Base-by-base conservation (phyloP, 345 rosid species). In the Boechera divaricarpa region DNA sequence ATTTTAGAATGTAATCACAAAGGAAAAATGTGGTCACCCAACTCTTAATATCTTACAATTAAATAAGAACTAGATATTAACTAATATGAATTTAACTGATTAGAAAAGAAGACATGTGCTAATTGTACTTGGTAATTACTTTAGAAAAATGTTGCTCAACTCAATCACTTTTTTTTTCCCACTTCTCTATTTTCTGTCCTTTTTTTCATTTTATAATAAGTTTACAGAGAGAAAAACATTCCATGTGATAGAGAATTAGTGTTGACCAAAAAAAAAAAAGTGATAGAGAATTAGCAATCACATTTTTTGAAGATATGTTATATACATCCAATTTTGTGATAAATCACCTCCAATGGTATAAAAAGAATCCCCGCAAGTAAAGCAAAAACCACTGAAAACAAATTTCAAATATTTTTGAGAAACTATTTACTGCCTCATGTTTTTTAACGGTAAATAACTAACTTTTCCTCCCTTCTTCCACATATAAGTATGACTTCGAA, bases 311-410 rank as follows among this genome's bases (percentile, higher is more conserved):
- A 47, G 52, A 47, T n/a, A 7, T 7, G 5, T 49, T 16, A 1
- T 49, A 49, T 49, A 49, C 42, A 35, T 59, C 6, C 32, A 42
- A n/a, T 72, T 41, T 62, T 70, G 44, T 62, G 52, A 38, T 15
- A 3, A 47, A 63, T 44, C 31, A 61, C 57, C 64, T 44, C 80
- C 75, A 33, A 24, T 63, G 80, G 29, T 70, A 26, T 45, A 55
- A 69, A 76, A 69, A 55, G 66, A 47, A 13, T 31, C 8, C 73
- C 73, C 81, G 81, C 64, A 78, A 78, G 58, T 52, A 67, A 67
- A 78, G 81, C 65, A 73, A 78, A 72, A 73, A 15, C 82, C 74
- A 73, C 29, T 60, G 35, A 6, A 55, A 45, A 68, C 29, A 38
- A 16, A 10, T 10, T 12, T 51, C 24, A 63, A 13, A 13, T 29